Evolutionary conservation across 352 stramenopile species (phyloP), one percentile per base, ranked within the genome.

Genomic region (Halophytophthora polymorphica): DNA sequence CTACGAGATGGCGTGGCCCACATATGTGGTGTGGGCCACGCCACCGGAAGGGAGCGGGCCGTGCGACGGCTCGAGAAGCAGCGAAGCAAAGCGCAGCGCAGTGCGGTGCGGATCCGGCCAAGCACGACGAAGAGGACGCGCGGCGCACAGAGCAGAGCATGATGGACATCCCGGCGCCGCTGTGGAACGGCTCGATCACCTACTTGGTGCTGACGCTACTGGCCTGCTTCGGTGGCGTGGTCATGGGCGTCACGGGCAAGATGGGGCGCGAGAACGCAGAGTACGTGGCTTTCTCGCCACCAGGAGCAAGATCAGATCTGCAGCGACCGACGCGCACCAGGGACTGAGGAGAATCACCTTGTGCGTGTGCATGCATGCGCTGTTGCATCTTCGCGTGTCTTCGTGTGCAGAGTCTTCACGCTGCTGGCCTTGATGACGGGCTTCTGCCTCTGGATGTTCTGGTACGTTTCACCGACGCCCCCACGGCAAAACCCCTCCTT

Each of bases 381-480:
- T 21, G 18, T 28, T 46, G 6, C 28, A 29, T 41, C 23, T 31
- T 38, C 37, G 46, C 53, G 44, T 41, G 15, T 45, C 43, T 59
- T 25, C 51, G 17, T 48, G n/a, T 51, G 13, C 37, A 95, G 84
- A 40, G 74, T 95, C 44, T 93, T 92, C 53, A 89, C 76, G 40
- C 61, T 93, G 56, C 64, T 93, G 43, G 61, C 82, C 41, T 88
- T 89, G 50, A 92, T 95, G 71, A 79, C 71, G 15, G 84, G 84
- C 25, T 50, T 95, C 22, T 95, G 84, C 59, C 68, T 95, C 57
- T 95, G 84, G 84, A 84, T 95, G 66, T 93, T 95, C 64, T 95
- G 84, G 84, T 90, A 61, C 66, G 67, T 51, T 38, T 49, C n/a
- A n/a, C n/a, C n/a, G n/a, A n/a, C n/a, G n/a, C n/a, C n/a, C n/a